These are phyloP conservation scores for Solanum aculeatissimum DNA, from an alignment of 305 asterid species.

Conservation along the genomic window DNA sequence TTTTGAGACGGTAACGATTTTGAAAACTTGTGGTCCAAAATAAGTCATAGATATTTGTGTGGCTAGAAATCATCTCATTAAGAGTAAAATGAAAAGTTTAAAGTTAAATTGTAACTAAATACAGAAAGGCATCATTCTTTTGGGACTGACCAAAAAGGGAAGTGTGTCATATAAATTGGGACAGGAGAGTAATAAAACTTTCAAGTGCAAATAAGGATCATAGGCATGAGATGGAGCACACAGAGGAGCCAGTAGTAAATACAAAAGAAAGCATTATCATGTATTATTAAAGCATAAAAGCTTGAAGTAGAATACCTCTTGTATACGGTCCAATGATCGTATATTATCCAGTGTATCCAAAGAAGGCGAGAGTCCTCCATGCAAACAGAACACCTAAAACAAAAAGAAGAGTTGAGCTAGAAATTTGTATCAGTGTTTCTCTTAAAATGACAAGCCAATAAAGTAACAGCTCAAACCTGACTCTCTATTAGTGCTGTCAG, in stretches of 20 bases:
- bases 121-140: not conserved
- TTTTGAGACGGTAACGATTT: no score
- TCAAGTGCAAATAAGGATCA: not conserved
- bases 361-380: slow-evolving; percentile 87
- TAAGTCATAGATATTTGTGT: not conserved
- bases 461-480: slow-evolving; percentile 45
- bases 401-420: not conserved
- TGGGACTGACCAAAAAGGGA: not conserved
- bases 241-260: not conserved
- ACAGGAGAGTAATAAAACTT: not conserved
- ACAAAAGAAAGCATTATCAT: not conserved
- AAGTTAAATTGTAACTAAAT: not conserved
- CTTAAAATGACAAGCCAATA: not conserved
- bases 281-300: not conserved
- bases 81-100: not conserved
- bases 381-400: slow-evolving; percentile 67
- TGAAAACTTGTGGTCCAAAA: not conserved
- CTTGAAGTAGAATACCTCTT: slow-evolving; percentile 37
- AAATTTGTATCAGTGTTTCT: not conserved
- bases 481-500: slow-evolving; percentile 86
- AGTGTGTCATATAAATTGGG: not conserved
- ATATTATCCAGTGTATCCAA: slow-evolving; percentile 75
- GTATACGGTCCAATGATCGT: slow-evolving; percentile 76
- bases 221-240: not conserved
- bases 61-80: not conserved